Percentiles rank a stretch among this genome's conserved stretches.
These are phyloP conservation scores for Pyrenochaeta sp. DNA, from an alignment of 2,329 filamentous ascomycete genomes.

Conservation along the genomic window DNA sequence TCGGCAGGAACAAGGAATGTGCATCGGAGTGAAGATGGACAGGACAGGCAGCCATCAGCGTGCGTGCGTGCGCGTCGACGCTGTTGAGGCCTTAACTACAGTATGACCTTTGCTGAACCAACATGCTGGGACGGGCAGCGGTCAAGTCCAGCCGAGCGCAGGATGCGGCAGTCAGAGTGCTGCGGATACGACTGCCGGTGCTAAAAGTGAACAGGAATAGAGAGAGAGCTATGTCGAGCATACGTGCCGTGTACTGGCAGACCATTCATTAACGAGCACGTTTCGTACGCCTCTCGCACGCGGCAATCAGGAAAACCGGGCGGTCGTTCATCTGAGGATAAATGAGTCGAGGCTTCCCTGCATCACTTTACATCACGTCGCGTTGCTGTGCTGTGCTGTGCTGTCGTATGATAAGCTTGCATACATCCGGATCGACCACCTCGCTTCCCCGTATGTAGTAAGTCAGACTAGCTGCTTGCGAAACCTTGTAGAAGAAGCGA, in stretches of 20 bases:
- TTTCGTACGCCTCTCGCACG: constrained; percentile 3
- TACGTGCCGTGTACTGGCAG: neutral
- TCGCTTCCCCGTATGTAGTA: neutral
- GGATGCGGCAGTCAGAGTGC: neutral
- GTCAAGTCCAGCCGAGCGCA: neutral
- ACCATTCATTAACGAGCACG: neutral
- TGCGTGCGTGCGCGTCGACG: neutral
- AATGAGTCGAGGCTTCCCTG: neutral
- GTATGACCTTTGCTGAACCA: constrained; percentile 1
- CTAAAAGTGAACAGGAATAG: neutral
- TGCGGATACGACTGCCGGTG: constrained; percentile 2
- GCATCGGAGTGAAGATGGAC: constrained; percentile 4
- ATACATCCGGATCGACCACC: neutral
- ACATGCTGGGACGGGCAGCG: neutral
- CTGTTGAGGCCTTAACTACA: too few relatives aligned
- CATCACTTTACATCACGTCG: neutral
- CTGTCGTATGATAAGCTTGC: neutral
- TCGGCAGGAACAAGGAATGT: constrained; percentile 4
- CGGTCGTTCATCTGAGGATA: neutral
- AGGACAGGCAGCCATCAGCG: constrained; percentile 1
- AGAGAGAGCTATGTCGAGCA: neutral
- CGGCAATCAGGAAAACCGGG: neutral
- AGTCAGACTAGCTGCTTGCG: neutral
- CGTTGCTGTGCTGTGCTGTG: too few relatives aligned
- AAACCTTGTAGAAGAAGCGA: neutral